Evolutionary conservation across 2,329 filamentous ascomycete genomes (phyloP).

Genomic region (Xylaria polymorpha): DNA sequence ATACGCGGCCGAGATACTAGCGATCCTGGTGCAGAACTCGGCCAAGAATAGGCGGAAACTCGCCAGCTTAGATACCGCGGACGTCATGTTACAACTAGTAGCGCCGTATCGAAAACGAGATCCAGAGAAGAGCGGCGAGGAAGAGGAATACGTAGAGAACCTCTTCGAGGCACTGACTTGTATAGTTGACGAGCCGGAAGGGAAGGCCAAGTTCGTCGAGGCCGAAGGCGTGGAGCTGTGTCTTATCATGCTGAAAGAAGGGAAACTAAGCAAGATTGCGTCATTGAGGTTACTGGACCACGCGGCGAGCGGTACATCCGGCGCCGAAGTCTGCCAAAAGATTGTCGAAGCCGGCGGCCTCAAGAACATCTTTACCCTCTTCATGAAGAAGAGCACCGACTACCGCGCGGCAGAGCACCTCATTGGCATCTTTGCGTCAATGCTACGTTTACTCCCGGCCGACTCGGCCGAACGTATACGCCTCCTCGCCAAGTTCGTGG

Average conservation of each 20-base stretch:
- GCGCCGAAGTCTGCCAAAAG: constrained; percentile 74
- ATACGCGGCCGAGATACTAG: constrained; percentile 91
- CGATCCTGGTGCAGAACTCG: constrained; percentile 86
- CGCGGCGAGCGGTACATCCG: constrained; percentile 68
- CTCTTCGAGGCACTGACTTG: constrained; percentile 89
- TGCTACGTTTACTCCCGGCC: constrained; percentile 82
- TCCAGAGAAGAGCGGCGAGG: constrained; percentile 84
- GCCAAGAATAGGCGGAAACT: constrained; percentile 72
- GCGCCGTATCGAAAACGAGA: constrained; percentile 88
- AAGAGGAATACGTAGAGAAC: constrained; percentile 96
- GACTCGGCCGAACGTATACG: constrained; percentile 83
- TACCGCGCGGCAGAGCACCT: constrained; percentile 78
- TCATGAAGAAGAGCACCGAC: constrained; percentile 83
- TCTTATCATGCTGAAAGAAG: constrained; percentile 90
- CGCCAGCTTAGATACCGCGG: constrained; percentile 75
- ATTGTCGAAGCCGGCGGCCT: constrained; percentile 86
- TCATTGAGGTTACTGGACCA: constrained; percentile 88
- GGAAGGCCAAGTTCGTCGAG: constrained; percentile 85
- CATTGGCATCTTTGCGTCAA: constrained; percentile 83
- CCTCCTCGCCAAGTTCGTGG: constrained; percentile 91
- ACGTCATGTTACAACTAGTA: constrained; percentile 83
- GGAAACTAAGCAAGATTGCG: constrained; percentile 82
- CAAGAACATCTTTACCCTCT: constrained; percentile 85
- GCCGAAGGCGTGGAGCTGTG: constrained; percentile 93
- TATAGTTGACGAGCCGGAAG: constrained; percentile 77